A percentile compares a stretch with the other conserved stretches of the same genome.
These are phyloP conservation scores for Sporothrix euskadiensis DNA, from an alignment of 2,329 filamentous ascomycete genomes.

Conservation along the genomic window DNA sequence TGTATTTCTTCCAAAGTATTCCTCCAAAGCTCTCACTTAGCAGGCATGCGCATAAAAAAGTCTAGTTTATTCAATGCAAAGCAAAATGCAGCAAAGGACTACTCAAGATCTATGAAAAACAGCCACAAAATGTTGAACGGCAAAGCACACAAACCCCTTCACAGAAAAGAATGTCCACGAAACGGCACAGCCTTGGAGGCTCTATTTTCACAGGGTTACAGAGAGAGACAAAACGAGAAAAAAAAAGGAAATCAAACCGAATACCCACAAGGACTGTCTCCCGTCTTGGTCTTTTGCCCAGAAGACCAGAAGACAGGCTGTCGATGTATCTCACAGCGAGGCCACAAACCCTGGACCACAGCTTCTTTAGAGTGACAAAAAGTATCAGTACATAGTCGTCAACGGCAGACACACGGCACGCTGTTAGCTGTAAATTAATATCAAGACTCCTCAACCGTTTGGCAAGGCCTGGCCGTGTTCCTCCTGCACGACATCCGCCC, in stretches of 20 bases:
- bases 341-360: background rate
- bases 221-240: background rate
- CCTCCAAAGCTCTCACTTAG: background rate
- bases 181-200: background rate
- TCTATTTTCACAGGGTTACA: constrained; percentile 14
- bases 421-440: background rate
- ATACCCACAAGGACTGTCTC: background rate
- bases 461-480: background rate
- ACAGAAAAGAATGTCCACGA: background rate
- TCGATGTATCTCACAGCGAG: background rate
- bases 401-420: constrained; percentile 2
- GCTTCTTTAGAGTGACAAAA: background rate
- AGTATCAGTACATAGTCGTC: constrained; percentile 19
- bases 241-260: background rate
- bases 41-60: background rate
- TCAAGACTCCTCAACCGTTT: background rate
- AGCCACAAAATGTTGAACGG: background rate
- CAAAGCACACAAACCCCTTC: background rate
- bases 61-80: background rate
- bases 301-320: background rate
- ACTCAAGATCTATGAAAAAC: background rate
- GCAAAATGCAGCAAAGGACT: background rate
- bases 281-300: background rate
- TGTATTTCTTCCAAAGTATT: background rate
- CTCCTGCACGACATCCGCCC: constrained; percentile 29